Base-by-base conservation (phyloP, 2,329 filamentous ascomycete species). In the Botryotinia globosa region DNA sequence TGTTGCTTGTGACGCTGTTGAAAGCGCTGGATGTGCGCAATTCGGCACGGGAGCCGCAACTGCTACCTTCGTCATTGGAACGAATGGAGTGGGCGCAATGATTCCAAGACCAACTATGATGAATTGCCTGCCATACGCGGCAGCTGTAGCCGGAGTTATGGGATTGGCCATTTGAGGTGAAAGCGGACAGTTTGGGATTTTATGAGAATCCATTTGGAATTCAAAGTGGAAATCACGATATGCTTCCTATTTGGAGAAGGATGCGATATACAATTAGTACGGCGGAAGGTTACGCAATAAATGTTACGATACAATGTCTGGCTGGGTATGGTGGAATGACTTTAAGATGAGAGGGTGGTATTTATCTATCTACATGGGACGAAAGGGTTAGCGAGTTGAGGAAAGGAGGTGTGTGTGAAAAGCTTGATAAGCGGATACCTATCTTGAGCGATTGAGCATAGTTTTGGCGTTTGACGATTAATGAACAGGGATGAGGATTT, bases 1-100 rank as follows among this genome's bases (percentile, higher is more conserved):
- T 5, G 80, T 81, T 71, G 88, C 86, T 34, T 90, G 88, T 76
- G 82, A 83, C 62, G 76, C 74, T 18, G 76, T 80, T 44, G 72
- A 72, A 54, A 78, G 74, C 37, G 74, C 51, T 4, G 76, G 78
- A 51, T 81, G 80, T 75, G 76, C 75, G 29, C 74, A 77, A 63
- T 80, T 77, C 75, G 79, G 76, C 10, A 75, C 75, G 6, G 72
- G 56, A 0, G 71, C 73, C 3, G 74, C 68, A 37, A 72, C 63
- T 12, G 37, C 37, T 32, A 72, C 63, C 14, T 71, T 71, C 34
- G 48, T 72, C 16, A 61, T 68, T 12, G 70, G 70, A 8, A 72
- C 70, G 2, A 72, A 72, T 18, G 70, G 62, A 37, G 70, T 29
- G 2, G 70, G 58, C 5, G 34, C 65, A 25, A 67, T 67, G 65